These are phyloP conservation scores for Syncephalis fuscata DNA, from an alignment of 371 early-diverging fungal species.

Conservation along the genomic window DNA sequence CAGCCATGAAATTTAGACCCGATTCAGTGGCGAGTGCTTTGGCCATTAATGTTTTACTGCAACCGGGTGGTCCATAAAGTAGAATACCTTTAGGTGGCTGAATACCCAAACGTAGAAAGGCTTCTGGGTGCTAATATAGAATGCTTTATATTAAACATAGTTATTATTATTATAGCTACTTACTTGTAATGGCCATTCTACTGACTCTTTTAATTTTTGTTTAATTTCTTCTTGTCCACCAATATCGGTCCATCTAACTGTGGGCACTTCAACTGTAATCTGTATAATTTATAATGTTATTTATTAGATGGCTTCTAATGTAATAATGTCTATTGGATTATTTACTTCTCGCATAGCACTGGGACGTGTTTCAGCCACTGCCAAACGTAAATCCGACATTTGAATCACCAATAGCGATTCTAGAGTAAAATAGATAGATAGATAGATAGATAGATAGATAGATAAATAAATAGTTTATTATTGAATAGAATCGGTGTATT, in stretches of 20 bases:
- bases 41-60: constrained; percentile 95
- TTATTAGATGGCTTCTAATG: neutral
- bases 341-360: constrained; percentile 91
- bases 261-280: constrained; percentile 83
- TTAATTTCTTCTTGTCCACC: constrained; percentile 95
- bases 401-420: constrained; percentile 11
- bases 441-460: too few relatives aligned
- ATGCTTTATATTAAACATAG: neutral
- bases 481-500: too few relatives aligned
- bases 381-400: too few relatives aligned
- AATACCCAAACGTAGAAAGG: constrained; percentile 74
- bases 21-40: constrained; percentile 96
- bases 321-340: neutral
- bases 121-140: constrained; percentile 55
- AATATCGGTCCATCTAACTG: constrained; percentile 91
- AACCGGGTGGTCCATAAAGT: constrained; percentile 97
- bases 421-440: neutral
- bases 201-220: constrained; percentile 88
- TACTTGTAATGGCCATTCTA: constrained; percentile 95
- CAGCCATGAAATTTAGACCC: constrained; percentile 92
- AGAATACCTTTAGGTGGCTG: constrained; percentile 92
- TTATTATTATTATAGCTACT: neutral
- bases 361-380: constrained; percentile 58
- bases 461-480: too few relatives aligned
- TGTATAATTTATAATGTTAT: constrained; percentile 9